phyloP scores from a whole-genome alignment of 495 filamentous ascomycete genomes.

The Annulohypoxylon stygium region DNA sequence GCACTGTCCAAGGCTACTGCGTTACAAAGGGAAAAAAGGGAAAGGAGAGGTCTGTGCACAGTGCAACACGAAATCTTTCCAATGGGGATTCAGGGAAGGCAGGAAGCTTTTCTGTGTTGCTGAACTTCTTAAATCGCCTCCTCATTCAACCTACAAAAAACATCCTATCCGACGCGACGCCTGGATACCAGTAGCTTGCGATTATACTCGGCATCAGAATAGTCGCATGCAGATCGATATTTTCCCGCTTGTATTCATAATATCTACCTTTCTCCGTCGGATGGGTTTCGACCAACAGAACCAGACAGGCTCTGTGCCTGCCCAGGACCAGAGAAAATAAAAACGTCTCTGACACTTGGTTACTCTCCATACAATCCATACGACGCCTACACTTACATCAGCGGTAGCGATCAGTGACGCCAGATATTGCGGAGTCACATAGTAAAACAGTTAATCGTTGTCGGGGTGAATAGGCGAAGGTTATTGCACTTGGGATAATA shows the following conservation, averaged over 20 bases:
- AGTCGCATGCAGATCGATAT: conserved; percentile 25
- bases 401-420: background rate
- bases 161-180: conserved; percentile 16
- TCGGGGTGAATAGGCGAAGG: background rate
- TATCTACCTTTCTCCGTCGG: conserved; percentile 23
- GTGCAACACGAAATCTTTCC: conserved; percentile 51
- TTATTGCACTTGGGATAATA: background rate
- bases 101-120: conserved; percentile 40
- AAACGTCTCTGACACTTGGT: conserved; percentile 3
- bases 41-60: conserved; percentile 26
- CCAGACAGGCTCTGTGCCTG: conserved; percentile 50
- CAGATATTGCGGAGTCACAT: background rate
- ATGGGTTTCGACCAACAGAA: conserved; percentile 40
- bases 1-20: background rate
- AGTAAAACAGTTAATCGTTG: background rate
- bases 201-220: conserved; percentile 9
- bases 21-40: conserved; percentile 10
- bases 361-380: background rate
- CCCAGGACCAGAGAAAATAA: conserved; percentile 37
- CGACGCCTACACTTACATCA: background rate
- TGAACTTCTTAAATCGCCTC: conserved; percentile 37
- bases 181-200: background rate
- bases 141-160: conserved; percentile 34
- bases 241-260: conserved; percentile 10
- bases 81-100: conserved; percentile 31